Evolutionary conservation across 306 rosid genomes (phyloP).

Genomic region (Vicia sativa): DNA sequence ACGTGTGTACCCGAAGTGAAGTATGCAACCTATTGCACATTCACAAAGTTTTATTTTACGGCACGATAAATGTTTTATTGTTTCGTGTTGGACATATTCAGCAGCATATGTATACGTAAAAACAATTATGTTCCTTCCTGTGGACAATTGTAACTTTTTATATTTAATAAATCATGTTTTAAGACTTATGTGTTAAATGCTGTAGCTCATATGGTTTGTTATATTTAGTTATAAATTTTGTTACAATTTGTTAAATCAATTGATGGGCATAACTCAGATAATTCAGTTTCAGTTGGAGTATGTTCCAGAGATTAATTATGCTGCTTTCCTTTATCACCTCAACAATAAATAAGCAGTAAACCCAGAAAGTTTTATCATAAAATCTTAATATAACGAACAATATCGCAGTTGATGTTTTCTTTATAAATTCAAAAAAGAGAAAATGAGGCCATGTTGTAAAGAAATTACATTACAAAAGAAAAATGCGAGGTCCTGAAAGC

Average conservation of each 20-base stretch:
- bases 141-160: not conserved
- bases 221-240: not conserved
- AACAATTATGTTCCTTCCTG: not conserved
- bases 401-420: not conserved
- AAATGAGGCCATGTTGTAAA: not conserved
- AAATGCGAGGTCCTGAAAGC: constrained; percentile 12
- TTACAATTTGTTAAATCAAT: not conserved
- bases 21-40: constrained; percentile 5
- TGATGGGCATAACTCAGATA: too few species aligned
- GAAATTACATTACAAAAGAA: not conserved
- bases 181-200: not conserved
- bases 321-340: not conserved
- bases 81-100: not conserved
- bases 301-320: not conserved
- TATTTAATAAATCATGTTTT: constrained; percentile 15
- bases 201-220: too few species aligned
- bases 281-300: too few species aligned
- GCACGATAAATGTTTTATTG: constrained; percentile 10
- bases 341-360: not conserved
- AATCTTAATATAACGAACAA: not conserved
- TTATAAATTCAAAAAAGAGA: not conserved
- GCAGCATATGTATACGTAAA: not conserved
- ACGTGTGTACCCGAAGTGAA: not conserved
- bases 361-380: not conserved
- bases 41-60: constrained; percentile 1